phyloP scores from a whole-genome alignment of 1,139 yeast genomes.

The Pichia sp. region DNA sequence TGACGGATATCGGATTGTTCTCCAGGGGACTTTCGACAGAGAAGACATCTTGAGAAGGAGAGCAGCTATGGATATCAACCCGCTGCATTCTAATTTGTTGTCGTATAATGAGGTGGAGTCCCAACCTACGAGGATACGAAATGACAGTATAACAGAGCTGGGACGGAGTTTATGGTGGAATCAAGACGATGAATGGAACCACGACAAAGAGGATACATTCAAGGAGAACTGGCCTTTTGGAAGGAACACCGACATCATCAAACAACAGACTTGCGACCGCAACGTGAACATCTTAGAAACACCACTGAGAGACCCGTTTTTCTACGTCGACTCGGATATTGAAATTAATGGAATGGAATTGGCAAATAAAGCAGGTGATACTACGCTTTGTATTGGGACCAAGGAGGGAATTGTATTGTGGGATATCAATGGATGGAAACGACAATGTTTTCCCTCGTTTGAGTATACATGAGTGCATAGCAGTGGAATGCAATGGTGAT shows the following conservation, averaged over 20 bases:
- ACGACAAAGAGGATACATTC: neutral
- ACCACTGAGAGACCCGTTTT: slow-evolving; percentile 15
- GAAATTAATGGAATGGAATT: slow-evolving; percentile 43
- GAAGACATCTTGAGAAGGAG: slow-evolving; percentile 6
- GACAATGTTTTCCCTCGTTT: slow-evolving; percentile 39
- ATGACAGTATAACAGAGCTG: neutral
- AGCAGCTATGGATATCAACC: neutral
- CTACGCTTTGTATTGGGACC: slow-evolving; percentile 36
- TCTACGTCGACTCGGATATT: slow-evolving; percentile 20
- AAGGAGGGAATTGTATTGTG: slow-evolving; percentile 41
- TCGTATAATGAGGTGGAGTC: neutral
- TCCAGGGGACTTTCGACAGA: slow-evolving; percentile 10
- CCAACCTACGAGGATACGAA: slow-evolving; percentile 1
- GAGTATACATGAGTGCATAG: slow-evolving; percentile 7
- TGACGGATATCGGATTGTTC: neutral
- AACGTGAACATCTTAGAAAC: slow-evolving; percentile 2
- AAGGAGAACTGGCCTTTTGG: slow-evolving; percentile 10
- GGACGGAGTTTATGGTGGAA: slow-evolving; percentile 6
- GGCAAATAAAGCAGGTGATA: slow-evolving; percentile 29
- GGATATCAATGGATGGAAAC: slow-evolving; percentile 43
- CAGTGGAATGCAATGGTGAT: neutral
- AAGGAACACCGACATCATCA: neutral
- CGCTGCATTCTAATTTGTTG: slow-evolving; percentile 1
- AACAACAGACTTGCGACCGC: neutral
- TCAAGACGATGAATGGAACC: neutral